phyloP scores from a whole-genome alignment of 2,329 filamentous ascomycete species.

The Dothideomycetes sp. region DNA sequence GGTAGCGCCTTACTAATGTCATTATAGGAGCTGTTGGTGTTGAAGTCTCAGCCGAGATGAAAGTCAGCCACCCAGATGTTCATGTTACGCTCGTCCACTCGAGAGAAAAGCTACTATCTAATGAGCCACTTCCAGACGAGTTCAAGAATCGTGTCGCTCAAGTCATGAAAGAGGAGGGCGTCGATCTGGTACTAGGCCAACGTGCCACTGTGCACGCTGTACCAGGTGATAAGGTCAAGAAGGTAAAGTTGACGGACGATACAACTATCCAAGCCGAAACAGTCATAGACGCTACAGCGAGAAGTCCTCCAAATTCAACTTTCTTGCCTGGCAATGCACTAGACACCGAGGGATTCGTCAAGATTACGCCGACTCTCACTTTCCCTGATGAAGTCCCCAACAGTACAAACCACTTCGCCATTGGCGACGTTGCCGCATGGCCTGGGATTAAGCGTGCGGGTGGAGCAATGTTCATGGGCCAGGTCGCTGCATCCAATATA shows the following conservation, averaged over 20 bases:
- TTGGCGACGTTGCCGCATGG: constrained; percentile 61
- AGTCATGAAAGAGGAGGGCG: constrained; percentile 49
- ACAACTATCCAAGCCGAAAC: constrained; percentile 49
- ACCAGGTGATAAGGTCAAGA: constrained; percentile 27
- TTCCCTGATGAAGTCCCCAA: constrained; percentile 47
- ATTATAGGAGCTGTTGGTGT: constrained; percentile 67
- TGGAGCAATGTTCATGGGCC: constrained; percentile 63
- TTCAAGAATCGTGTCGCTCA: constrained; percentile 53
- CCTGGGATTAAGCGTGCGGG: constrained; percentile 72
- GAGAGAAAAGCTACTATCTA: constrained; percentile 56
- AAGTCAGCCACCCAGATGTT: constrained; percentile 51
- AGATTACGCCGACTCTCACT: constrained; percentile 44
- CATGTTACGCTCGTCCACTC: constrained; percentile 69
- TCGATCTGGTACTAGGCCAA: constrained; percentile 53
- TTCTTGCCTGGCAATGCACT: constrained; percentile 51
- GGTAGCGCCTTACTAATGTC: not conserved
- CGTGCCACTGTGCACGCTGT: constrained; percentile 39
- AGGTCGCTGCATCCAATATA: constrained; percentile 54
- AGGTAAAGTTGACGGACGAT: constrained; percentile 50
- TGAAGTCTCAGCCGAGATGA: constrained; percentile 72
- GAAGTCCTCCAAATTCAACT: constrained; percentile 48
- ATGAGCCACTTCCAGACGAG: constrained; percentile 59
- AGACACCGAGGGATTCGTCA: constrained; percentile 55
- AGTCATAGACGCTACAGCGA: constrained; percentile 60
- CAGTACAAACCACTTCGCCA: constrained; percentile 51